Evolutionary conservation across 2,329 filamentous ascomycete genomes (phyloP).

Genomic region (Sporothrix protearum): DNA sequence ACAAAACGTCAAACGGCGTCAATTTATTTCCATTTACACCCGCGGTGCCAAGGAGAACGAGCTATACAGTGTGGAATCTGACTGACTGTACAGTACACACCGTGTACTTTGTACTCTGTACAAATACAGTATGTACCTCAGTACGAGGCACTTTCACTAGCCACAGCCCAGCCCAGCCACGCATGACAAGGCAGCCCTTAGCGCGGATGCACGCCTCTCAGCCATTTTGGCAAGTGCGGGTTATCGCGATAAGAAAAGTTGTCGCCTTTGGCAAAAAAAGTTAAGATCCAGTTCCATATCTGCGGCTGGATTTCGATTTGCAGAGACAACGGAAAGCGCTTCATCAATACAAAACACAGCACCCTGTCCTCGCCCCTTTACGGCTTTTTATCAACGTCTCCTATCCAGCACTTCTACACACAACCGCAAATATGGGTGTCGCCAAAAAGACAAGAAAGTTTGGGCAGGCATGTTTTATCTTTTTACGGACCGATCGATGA

Average conservation of each 20-base stretch:
- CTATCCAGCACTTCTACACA: neutral
- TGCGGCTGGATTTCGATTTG: neutral
- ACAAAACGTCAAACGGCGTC: conserved; percentile 13
- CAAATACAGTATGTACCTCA: neutral
- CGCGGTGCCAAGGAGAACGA: neutral
- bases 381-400: neutral
- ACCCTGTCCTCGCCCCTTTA: neutral
- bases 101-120: neutral
- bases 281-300: neutral
- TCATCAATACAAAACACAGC: conserved; percentile 11
- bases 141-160: neutral
- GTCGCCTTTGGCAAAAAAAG: neutral
- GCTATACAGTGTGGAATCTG: neutral
- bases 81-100: too few relatives aligned
- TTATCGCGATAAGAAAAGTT: conserved; percentile 23
- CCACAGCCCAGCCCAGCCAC: neutral
- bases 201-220: conserved; percentile 2
- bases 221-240: neutral
- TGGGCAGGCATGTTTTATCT: conserved; percentile 41
- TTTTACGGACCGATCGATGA: neutral
- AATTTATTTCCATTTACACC: too few relatives aligned
- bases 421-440: conserved; percentile 66
- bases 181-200: neutral
- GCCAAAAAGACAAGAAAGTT: conserved; percentile 92
- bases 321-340: neutral